Conservation (phyloP, 345 rosid species). For the Dipteronia dyeriana region DNA sequence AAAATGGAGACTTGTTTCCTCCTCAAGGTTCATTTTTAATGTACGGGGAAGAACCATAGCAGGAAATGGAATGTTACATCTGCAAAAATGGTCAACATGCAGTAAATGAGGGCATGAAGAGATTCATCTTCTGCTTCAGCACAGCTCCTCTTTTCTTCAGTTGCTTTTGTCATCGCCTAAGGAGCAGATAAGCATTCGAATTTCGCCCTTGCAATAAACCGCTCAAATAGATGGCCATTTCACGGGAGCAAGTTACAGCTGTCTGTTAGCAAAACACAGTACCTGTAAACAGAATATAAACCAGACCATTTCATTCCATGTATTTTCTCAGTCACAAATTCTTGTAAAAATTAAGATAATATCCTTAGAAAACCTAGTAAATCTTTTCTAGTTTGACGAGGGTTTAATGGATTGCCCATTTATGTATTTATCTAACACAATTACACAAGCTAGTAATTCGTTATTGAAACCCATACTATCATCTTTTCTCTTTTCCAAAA, state of each 20-base stretch:
- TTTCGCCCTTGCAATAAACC: too few species aligned
- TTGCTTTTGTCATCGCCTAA: not conserved
- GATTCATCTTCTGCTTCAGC: slow-evolving; percentile 12
- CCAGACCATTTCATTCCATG: too few species aligned
- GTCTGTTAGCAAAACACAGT: not conserved
- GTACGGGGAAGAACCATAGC: not conserved
- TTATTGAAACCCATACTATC: too few species aligned
- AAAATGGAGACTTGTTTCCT: too few species aligned
- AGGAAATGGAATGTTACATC: not conserved
- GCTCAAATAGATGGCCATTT: not conserved
- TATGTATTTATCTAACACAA: too few species aligned
- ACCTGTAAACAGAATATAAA: not conserved
- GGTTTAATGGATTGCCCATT: too few species aligned
- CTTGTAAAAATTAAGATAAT: too few species aligned
- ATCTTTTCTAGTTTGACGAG: too few species aligned
- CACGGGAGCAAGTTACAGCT: not conserved
- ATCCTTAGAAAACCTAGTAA: too few species aligned
- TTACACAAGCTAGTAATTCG: too few species aligned
- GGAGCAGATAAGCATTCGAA: not conserved
- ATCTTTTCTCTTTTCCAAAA: too few species aligned
- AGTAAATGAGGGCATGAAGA: not conserved
- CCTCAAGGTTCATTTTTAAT: not conserved
- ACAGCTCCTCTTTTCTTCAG: not conserved
- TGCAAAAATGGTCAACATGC: not conserved
- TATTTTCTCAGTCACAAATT: too few species aligned